Conservation (phyloP, 2,329 filamentous ascomycete species). For the Acarospora socialis region DNA sequence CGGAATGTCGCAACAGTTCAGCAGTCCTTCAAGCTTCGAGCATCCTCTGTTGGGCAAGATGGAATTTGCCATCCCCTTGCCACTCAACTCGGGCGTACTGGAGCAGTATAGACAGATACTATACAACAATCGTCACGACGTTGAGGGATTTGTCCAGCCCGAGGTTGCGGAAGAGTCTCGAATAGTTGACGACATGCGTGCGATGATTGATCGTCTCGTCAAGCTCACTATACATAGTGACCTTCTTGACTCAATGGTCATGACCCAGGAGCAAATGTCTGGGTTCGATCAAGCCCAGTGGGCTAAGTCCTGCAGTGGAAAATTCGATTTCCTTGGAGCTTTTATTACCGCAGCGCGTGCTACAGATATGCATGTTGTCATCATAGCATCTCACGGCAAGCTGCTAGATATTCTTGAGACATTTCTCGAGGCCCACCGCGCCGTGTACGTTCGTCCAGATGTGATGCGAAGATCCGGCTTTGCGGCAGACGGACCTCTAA, state of each 20-base stretch:
- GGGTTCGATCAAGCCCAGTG: slow-evolving; percentile 10
- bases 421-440: slow-evolving; percentile 9
- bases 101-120: slow-evolving; percentile 12
- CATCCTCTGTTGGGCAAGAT: slow-evolving; percentile 6
- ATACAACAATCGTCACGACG: slow-evolving; percentile 6
- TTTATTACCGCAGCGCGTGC: slow-evolving; percentile 7
- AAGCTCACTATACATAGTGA: slow-evolving; percentile 12
- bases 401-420: slow-evolving; percentile 10
- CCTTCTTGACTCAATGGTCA: slow-evolving; percentile 7
- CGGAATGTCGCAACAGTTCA: no score
- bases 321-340: slow-evolving; percentile 11
- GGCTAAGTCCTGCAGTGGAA: slow-evolving; percentile 11
- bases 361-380: slow-evolving; percentile 6
- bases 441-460: slow-evolving; percentile 7
- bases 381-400: slow-evolving; percentile 9
- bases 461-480: slow-evolving; percentile 1
- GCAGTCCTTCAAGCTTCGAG: no score
- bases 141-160: slow-evolving; percentile 6
- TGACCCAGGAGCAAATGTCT: slow-evolving; percentile 5
- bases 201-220: slow-evolving; percentile 8
- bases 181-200: slow-evolving; percentile 6
- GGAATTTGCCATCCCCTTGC: slow-evolving; percentile 11
- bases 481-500: slow-evolving; percentile 1
- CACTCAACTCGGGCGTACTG: slow-evolving; percentile 10
- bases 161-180: slow-evolving; percentile 6